These are phyloP conservation scores for Fusarium cicatricum DNA, from an alignment of 2,329 filamentous ascomycete species.

Conservation along the genomic window DNA sequence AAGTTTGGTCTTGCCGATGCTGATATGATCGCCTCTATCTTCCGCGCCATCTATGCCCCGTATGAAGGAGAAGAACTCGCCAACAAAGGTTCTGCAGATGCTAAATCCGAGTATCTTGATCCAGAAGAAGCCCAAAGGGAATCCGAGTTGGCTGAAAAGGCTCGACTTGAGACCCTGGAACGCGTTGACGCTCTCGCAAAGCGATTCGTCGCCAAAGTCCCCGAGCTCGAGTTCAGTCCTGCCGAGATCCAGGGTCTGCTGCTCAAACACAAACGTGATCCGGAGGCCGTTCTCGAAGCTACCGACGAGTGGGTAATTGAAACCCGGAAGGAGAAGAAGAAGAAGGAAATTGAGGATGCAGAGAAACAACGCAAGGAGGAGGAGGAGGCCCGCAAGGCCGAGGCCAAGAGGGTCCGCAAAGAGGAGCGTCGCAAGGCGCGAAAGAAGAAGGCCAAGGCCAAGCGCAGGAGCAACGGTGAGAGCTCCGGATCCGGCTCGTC, in stretches of 20 bases:
- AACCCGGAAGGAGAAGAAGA: slow-evolving; percentile 58
- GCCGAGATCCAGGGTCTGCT: slow-evolving; percentile 69
- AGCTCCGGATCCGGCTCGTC: slow-evolving; percentile 30
- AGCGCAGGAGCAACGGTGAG: slow-evolving; percentile 33
- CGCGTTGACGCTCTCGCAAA: slow-evolving; percentile 56
- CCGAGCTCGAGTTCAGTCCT: slow-evolving; percentile 64
- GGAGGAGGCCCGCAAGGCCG: slow-evolving; percentile 43
- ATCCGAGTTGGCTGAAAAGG: slow-evolving; percentile 43
- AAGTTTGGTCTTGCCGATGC: slow-evolving; percentile 63
- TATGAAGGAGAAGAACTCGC: slow-evolving; percentile 50
- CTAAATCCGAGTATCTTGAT: slow-evolving; percentile 24
- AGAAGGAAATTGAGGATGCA: slow-evolving; percentile 53
- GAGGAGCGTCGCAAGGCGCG: slow-evolving; percentile 37
- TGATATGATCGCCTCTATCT: slow-evolving; percentile 62
- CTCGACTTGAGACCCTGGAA: slow-evolving; percentile 48
- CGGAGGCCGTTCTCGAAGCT: slow-evolving; percentile 56
- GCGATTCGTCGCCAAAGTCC: slow-evolving; percentile 60
- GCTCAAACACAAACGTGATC: slow-evolving; percentile 63
- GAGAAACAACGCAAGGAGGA: slow-evolving; percentile 52
- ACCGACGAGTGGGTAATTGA: slow-evolving; percentile 59
- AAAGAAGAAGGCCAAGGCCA: slow-evolving; percentile 39
- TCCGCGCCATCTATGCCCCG: slow-evolving; percentile 65
- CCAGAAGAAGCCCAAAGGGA: slow-evolving; percentile 42
- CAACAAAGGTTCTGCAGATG: not conserved
- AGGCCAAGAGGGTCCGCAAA: slow-evolving; percentile 43